Base-by-base conservation (phyloP, 257 asterid genomes). In the Linaria vulgaris region DNA sequence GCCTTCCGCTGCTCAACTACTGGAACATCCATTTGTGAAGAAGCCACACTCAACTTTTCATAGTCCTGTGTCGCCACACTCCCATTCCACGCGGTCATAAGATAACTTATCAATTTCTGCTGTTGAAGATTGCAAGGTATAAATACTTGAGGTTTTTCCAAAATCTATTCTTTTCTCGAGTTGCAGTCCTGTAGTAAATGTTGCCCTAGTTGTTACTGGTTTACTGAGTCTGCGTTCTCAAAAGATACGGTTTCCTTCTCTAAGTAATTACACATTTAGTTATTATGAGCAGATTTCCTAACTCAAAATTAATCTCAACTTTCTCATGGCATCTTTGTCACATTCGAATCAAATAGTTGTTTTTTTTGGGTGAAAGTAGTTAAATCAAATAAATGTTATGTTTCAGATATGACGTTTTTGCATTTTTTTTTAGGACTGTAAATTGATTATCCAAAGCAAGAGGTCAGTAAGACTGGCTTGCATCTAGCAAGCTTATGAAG, bases 21-120 rank as follows among this genome's bases (percentile, higher is more conserved):
- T 84, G 77, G 83, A 84, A 44, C 91, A 81, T 74, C 74, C 87
- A 55, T 83, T 80, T 74, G 69, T 83, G 59, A 83, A 76, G 76
- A 80, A 66, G 74, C 70, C 51, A 5, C 72, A 69, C 55, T 67
- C 87, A 39, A 62, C 79, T 31, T 77, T 68, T 34, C 58, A 66
- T 15, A 70, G 79, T 43, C 82, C 84, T 31, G 73, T 56, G 49
- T 78, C 88, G 64, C 84, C 88, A 63, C 79, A 70, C 67, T 59
- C 68, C n/a, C 2, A 25, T 53, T 69, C 71, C 60, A 41, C 21
- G 48, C 63, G 57, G 21, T 64, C 12, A 14, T 72, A 61, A 52
- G 52, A 64, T 47, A 54, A 47, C 12, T 50, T 50, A n/a, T 67
- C 64, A 62, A 46, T 56, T 31, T 65, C 27, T 16, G 64, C 14